phyloP scores from a whole-genome alignment of 1,284 basidiomycete genomes.

The Ceraceosorus guamensis region DNA sequence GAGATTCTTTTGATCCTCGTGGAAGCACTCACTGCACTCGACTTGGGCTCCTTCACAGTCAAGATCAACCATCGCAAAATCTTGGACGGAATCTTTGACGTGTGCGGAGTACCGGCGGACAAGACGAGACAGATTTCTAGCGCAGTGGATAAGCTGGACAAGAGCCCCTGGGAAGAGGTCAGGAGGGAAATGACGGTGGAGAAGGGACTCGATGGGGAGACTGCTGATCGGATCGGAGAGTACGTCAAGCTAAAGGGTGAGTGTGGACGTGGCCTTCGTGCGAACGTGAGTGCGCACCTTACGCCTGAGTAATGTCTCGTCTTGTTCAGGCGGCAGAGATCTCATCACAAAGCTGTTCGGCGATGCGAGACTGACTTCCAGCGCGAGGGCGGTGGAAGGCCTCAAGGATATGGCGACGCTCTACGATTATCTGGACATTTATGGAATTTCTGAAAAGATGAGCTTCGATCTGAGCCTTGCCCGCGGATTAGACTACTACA shows the following conservation, averaged over 20 bases:
- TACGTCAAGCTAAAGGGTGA: constrained; percentile 90
- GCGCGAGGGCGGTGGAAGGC: constrained; percentile 69
- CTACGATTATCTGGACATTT: constrained; percentile 76
- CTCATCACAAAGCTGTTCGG: constrained; percentile 68
- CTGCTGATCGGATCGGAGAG: constrained; percentile 90
- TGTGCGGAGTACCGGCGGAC: constrained; percentile 85
- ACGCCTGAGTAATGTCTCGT: not conserved
- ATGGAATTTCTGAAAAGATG: constrained; percentile 65
- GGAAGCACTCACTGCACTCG: constrained; percentile 72
- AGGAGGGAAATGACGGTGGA: constrained; percentile 93
- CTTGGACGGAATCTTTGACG: constrained; percentile 91
- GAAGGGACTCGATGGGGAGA: constrained; percentile 75
- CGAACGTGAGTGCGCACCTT: constrained; percentile 1
- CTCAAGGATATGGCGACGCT: constrained; percentile 82
- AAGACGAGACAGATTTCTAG: constrained; percentile 93
- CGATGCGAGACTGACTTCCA: constrained; percentile 63
- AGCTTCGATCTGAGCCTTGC: constrained; percentile 95
- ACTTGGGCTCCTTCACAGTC: constrained; percentile 79
- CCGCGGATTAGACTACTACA: constrained; percentile 95
- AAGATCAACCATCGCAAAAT: constrained; percentile 95
- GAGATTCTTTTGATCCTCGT: constrained; percentile 79
- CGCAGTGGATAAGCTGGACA: constrained; percentile 97
- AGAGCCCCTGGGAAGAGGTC: constrained; percentile 81
- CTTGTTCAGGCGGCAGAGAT: constrained; percentile 62
- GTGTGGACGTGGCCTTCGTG: constrained; percentile 9